Base-by-base conservation (phyloP, 2,329 filamentous ascomycete species). In the Colletotrichum siamense region DNA sequence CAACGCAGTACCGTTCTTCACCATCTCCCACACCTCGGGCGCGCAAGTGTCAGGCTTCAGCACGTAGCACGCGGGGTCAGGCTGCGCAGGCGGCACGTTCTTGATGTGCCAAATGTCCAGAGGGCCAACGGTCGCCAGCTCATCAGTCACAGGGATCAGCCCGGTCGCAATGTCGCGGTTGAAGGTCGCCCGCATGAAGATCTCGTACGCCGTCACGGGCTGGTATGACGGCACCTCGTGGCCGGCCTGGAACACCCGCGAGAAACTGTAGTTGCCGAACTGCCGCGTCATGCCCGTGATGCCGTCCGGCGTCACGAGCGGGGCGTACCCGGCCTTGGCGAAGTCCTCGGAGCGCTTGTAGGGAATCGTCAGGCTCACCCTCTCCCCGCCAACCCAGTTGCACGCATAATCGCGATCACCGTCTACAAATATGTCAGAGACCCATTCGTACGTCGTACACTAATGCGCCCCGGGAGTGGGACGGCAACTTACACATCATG, bases 271-370 rank as follows among this genome's bases (percentile, higher is more conserved):
- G 79, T 95, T 95, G 16, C 93, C 93, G 79, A 90, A 91, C 81
- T 95, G 93, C 1, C 94, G 89, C 1, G 94, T 93, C 77, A 91
- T 90, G 3, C 94, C 94, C n/a, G 89, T 92, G 80, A 91, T 89
- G 83, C 92, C 92, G 8, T 89, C 87, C 79, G 94, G 92, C 18
- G 92, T 89, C 13, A 90, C 84, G 73, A 95, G 89, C 16, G 92
- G 90, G 0, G 90, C 88, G 82, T 95, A 95, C 1, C 93, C 93
- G 2, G 94, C 91, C 0, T 85, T 81, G 6, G 87, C 86, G 81
- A 94, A 94, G 15, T 80, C 80, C 61, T 87, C 80, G 36, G 86
- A 83, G 9, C 86, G 84, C 22, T 69, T 32, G 65, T 79, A 73
- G 26, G 88, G 83, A 3, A 93, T 84, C 10, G 90, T 88, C 5